These are phyloP conservation scores for Zasmidium cellare DNA, from an alignment of 2,329 filamentous ascomycete genomes.

Conservation along the genomic window DNA sequence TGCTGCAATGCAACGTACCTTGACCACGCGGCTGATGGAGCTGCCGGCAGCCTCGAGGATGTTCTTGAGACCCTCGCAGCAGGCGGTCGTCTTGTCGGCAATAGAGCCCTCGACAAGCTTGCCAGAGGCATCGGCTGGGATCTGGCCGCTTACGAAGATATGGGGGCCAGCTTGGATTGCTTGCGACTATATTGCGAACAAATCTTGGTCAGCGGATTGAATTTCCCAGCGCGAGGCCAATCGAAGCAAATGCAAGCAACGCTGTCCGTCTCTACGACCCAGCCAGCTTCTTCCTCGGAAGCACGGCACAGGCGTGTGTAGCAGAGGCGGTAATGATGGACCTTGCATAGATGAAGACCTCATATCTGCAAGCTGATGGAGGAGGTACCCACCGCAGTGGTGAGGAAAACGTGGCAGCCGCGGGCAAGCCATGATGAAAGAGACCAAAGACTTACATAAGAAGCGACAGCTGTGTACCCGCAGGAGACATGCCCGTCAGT, in stretches of 20 bases:
- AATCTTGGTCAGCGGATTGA: background rate
- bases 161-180: slow-evolving; percentile 69
- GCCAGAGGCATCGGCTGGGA: slow-evolving; percentile 67
- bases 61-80: slow-evolving; percentile 77
- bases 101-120: slow-evolving; percentile 64
- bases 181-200: slow-evolving; percentile 41
- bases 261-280: no score
- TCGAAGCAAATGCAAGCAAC: no score
- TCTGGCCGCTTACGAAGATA: slow-evolving; percentile 72
- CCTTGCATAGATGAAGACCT: no score
- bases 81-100: slow-evolving; percentile 67
- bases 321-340: background rate
- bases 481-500: background rate
- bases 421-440: no score
- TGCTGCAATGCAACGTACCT: slow-evolving; percentile 53
- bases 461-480: slow-evolving; percentile 39
- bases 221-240: background rate
- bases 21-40: slow-evolving; percentile 76
- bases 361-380: no score
- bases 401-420: background rate
- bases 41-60: slow-evolving; percentile 82
- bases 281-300: background rate
- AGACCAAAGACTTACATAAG: slow-evolving; percentile 48
- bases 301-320: background rate
- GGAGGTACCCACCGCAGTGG: background rate